A percentile compares a stretch with the other conserved stretches of the same genome.
These are phyloP conservation scores for Pseudogymnoascus sp. DNA, from an alignment of 2,329 filamentous ascomycete species.

Conservation along the genomic window DNA sequence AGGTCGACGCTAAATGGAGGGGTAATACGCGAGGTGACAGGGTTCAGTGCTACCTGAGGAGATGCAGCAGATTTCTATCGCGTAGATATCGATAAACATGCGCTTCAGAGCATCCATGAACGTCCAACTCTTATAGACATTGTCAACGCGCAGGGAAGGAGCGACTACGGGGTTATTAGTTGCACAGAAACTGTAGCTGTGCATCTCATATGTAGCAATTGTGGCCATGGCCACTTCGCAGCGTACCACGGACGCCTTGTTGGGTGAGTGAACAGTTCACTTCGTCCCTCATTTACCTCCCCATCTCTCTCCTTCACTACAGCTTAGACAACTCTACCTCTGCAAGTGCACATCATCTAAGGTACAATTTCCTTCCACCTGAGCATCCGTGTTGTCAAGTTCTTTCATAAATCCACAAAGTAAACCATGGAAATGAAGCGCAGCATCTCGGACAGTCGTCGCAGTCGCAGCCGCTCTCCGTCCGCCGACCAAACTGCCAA, in stretches of 20 bases:
- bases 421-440: neutral
- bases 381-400: neutral
- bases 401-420: neutral
- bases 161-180: neutral
- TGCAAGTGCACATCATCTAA: neutral
- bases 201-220: slow-evolving; percentile 4
- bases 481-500: neutral
- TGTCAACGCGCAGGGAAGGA: slow-evolving; percentile 2
- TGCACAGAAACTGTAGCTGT: neutral
- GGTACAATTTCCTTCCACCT: neutral
- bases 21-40: slow-evolving; percentile 7
- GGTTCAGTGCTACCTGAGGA: slow-evolving; percentile 9
- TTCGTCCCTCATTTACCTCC: neutral
- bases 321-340: neutral
- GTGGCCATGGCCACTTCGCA: slow-evolving; percentile 3
- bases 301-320: neutral
- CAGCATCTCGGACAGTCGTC: neutral
- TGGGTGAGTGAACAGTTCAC: slow-evolving; percentile 3
- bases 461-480: neutral
- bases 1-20: slow-evolving; percentile 4
- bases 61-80: slow-evolving; percentile 8
- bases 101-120: neutral
- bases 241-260: neutral
- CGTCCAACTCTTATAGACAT: neutral
- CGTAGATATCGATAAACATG: neutral